Conservation (phyloP, 352 stramenopile genomes). For the Pythium phragmiticola region DNA sequence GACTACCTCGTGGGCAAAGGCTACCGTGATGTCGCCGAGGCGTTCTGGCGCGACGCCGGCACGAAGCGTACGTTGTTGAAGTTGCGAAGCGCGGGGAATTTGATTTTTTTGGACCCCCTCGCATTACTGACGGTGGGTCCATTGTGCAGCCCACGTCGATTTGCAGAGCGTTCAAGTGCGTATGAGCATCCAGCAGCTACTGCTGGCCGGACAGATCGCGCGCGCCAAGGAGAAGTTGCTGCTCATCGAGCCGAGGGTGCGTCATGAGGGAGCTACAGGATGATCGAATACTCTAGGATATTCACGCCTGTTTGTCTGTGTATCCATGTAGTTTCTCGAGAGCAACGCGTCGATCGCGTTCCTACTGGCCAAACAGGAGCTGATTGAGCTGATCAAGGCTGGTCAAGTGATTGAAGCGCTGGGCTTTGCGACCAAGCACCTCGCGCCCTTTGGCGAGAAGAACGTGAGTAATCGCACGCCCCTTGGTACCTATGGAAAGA, state of each 20-base stretch:
- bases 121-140: conserved; percentile 16
- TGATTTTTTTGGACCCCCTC: background rate
- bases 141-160: conserved; percentile 54
- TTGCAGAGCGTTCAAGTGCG: conserved; percentile 71
- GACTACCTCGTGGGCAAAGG: conserved; percentile 81
- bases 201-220: conserved; percentile 63
- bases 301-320: too few relatives aligned
- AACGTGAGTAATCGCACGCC: conserved; percentile 42
- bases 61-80: conserved; percentile 63
- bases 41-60: conserved; percentile 67
- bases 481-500: background rate
- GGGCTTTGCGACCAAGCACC: conserved; percentile 66
- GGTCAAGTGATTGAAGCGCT: conserved; percentile 65
- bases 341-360: conserved; percentile 68
- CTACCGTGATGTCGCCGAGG: conserved; percentile 73
- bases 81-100: conserved; percentile 12
- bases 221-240: conserved; percentile 54
- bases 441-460: conserved; percentile 72
- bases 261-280: background rate
- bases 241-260: conserved; percentile 48
- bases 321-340: conserved; percentile 43
- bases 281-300: background rate
- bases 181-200: conserved; percentile 66
- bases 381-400: conserved; percentile 77
- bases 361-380: conserved; percentile 75